Evolutionary conservation across 441 rosid species (phyloP).

Genomic region (Syzygium syzygioides): DNA sequence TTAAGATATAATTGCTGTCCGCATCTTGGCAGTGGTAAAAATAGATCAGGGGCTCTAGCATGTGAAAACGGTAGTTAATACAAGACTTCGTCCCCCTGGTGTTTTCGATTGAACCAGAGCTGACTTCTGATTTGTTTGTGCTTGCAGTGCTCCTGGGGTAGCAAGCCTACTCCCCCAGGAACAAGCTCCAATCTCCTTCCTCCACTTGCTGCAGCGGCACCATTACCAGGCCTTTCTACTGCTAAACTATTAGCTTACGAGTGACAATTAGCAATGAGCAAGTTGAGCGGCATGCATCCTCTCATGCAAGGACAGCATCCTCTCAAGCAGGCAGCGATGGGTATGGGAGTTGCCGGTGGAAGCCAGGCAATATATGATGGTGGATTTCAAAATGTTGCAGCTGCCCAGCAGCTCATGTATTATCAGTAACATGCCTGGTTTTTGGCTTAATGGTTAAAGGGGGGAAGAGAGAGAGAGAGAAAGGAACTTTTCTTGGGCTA

Average conservation of each 20-base stretch:
- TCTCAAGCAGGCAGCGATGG: slow-evolving; percentile 81
- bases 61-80: not conserved
- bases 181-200: slow-evolving; percentile 90
- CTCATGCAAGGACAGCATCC: slow-evolving; percentile 85
- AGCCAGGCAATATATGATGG: slow-evolving; percentile 91
- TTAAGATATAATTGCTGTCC: not conserved
- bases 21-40: not conserved
- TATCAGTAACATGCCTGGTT: slow-evolving; percentile 30
- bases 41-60: not conserved
- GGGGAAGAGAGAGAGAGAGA: not conserved
- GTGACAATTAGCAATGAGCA: slow-evolving; percentile 67
- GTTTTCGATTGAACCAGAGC: not conserved
- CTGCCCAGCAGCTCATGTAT: slow-evolving; percentile 93
- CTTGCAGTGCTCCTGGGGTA: slow-evolving; percentile 84
- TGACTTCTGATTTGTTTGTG: not conserved
- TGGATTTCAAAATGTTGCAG: slow-evolving; percentile 85
- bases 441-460: slow-evolving; percentile 8
- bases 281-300: slow-evolving; percentile 76
- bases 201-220: slow-evolving; percentile 66
- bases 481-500: not conserved
- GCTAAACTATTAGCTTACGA: slow-evolving; percentile 74
- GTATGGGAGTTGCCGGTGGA: slow-evolving; percentile 74
- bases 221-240: slow-evolving; percentile 60
- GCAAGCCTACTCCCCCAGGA: slow-evolving; percentile 84
- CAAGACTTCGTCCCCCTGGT: not conserved